A percentile compares a stretch with the other conserved stretches of the same genome.
These are phyloP conservation scores for Sequoiadendron giganteum DNA, from an alignment of 75 land plant species.

Conservation along the genomic window DNA sequence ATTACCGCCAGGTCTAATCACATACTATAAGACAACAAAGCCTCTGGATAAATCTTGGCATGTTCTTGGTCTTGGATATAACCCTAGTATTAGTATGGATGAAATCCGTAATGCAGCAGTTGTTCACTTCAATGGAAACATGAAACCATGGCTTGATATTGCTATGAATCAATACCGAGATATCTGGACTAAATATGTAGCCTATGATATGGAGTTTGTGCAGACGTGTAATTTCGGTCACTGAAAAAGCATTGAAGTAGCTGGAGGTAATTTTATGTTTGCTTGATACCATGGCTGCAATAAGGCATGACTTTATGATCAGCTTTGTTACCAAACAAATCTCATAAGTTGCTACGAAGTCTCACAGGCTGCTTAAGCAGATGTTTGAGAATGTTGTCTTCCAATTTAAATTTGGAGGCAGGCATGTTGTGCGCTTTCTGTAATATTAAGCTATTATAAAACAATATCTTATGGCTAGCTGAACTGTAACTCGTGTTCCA, in stretches of 20 bases:
- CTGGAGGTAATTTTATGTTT: neutral
- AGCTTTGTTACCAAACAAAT: neutral
- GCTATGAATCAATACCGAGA: slow-evolving; percentile 72
- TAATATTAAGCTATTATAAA: slow-evolving; percentile 10
- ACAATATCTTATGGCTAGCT: neutral
- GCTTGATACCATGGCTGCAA: slow-evolving; percentile 1
- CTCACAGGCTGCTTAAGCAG: slow-evolving; percentile 2
- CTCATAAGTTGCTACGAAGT: slow-evolving; percentile 6
- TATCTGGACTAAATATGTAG: slow-evolving; percentile 76
- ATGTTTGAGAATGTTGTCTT: slow-evolving; percentile 9
- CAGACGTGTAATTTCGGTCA: slow-evolving; percentile 72
- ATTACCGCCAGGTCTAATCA: slow-evolving; percentile 76
- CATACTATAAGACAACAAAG: slow-evolving; percentile 72
- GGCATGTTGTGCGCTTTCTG: neutral
- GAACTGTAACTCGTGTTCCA: neutral
- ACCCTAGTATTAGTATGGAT: slow-evolving; percentile 75
- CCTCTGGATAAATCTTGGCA: slow-evolving; percentile 83
- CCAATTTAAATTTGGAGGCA: slow-evolving; percentile 7
- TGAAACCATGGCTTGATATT: slow-evolving; percentile 89
- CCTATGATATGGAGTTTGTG: slow-evolving; percentile 64
- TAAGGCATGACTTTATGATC: slow-evolving; percentile 3
- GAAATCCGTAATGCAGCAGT: slow-evolving; percentile 74
- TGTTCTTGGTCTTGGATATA: slow-evolving; percentile 81
- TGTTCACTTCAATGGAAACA: slow-evolving; percentile 79
- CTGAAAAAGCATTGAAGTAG: slow-evolving; percentile 6